phyloP scores from a whole-genome alignment of 106 monocot species.

The Platanthera guangdongensis region DNA sequence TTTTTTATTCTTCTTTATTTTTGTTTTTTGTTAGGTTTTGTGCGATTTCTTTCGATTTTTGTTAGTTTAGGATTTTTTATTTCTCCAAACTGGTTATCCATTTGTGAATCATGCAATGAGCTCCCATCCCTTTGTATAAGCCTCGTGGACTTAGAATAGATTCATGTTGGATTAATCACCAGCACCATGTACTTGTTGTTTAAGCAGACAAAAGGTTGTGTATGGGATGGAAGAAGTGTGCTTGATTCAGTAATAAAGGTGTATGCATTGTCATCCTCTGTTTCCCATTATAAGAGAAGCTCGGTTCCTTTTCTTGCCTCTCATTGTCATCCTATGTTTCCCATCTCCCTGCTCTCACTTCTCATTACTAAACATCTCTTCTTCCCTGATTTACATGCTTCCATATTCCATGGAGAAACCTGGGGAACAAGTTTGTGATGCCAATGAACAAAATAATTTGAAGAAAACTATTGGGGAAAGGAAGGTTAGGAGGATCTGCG shows the following conservation, averaged over 20 bases:
- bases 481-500: constrained; percentile 57
- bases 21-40: no score
- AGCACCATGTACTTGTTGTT: constrained; percentile 22
- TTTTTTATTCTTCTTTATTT: no score
- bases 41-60: no score
- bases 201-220: constrained; percentile 16
- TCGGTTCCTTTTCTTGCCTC: background rate
- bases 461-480: background rate
- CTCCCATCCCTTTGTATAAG: no score
- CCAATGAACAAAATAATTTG: background rate
- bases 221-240: background rate
- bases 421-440: constrained; percentile 2
- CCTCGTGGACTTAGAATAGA: background rate
- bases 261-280: background rate
- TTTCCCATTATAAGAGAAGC: background rate
- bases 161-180: constrained; percentile 31
- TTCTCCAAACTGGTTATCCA: no score
- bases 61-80: no score
- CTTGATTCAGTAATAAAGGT: background rate
- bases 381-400: background rate
- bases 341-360: background rate
- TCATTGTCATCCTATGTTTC: background rate
- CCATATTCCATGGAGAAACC: constrained; percentile 8
- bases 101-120: no score
- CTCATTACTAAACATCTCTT: background rate